Evolutionary conservation across 2,329 filamentous ascomycete species (phyloP), one percentile per base, ranked within the genome.

Genomic region (Fragosphaeria purpurea): DNA sequence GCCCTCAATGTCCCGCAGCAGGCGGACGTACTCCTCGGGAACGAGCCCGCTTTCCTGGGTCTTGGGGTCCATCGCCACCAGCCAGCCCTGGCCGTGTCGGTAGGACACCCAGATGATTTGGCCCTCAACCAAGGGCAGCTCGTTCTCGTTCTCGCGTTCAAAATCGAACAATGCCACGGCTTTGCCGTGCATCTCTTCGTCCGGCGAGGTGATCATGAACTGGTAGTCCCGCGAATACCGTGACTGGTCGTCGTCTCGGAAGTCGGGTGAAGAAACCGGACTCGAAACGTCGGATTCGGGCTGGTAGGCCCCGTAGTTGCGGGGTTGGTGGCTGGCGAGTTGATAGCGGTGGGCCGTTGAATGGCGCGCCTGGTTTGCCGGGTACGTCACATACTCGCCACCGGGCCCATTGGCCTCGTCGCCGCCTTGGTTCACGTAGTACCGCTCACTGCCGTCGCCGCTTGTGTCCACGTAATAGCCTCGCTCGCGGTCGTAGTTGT

Each of bases 41-140:
- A 98, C 93, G 38, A 98, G 75, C 1, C 93, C 93, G 61, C 88
- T 95, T 69, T 98, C 93, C 57, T 82, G 88, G 1, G 89, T 96
- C 66, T 88, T 90, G 10, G 91, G 90, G 62, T 98, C 93, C 69
- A 96, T 88, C 4, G 93, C 93, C 31, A 98, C 93, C 47, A 98
- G 76, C 93, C 93, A 98, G 50, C 93, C 93, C 68, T 97, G 89
- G 12, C 91, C 91, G 63, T 97, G 90, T 42, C 93, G 80, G 66
- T 97, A 98, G 12, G 88, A 95, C 31, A 98, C 90, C 73, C 93
- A 86, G 51, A 98, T 95, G 51, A 96, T 88, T 63, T 98, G 93
- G 6, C 93, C 93, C 68, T 98, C 93, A 1, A 88, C 83, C 44
- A 98, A 72, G 4, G 89, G 88, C 51, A 98, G 72, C 67, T 98